A percentile compares a stretch with the other conserved stretches of the same genome.
Evolutionary conservation across 768 basidiomycete genomes (phyloP).

Genomic region (Tremella fuciformis): DNA sequence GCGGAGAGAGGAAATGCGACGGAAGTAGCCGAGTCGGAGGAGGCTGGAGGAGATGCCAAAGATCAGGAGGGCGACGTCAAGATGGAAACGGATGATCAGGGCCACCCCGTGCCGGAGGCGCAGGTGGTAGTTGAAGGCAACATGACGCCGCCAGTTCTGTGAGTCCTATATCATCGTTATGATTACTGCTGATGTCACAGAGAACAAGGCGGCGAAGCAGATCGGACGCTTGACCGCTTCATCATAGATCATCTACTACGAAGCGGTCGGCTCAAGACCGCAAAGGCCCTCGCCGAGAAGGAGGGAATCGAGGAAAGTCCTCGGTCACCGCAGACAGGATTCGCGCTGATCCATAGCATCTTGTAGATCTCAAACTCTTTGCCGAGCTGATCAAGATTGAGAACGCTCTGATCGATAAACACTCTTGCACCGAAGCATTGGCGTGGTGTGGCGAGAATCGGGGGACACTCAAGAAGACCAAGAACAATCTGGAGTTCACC

Average conservation of each 20-base stretch:
- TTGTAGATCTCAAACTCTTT: constrained; percentile 89
- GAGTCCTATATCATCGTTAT: neutral
- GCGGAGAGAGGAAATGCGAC: neutral
- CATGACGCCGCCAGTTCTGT: neutral
- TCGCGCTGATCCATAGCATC: constrained; percentile 10
- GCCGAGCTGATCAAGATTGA: constrained; percentile 85
- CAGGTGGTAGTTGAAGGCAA: neutral
- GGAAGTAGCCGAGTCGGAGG: neutral
- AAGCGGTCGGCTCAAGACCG: constrained; percentile 72
- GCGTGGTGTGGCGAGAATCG: constrained; percentile 97
- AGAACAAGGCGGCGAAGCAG: constrained; percentile 5
- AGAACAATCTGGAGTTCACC: constrained; percentile 95
- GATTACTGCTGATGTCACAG: neutral
- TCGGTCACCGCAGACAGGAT: constrained; percentile 13
- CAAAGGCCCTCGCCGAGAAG: constrained; percentile 70
- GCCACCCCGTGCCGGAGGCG: neutral
- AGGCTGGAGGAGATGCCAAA: neutral
- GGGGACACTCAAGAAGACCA: constrained; percentile 82
- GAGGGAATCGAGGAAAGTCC: constrained; percentile 70
- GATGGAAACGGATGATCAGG: constrained; percentile 5
- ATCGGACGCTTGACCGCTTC: constrained; percentile 68
- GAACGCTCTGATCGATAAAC: constrained; percentile 65
- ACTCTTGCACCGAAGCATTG: constrained; percentile 80
- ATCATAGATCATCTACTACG: constrained; percentile 89
- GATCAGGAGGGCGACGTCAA: constrained; percentile 1